phyloP scores from a whole-genome alignment of 75 land plant species.

The Cryptomeria japonica region DNA sequence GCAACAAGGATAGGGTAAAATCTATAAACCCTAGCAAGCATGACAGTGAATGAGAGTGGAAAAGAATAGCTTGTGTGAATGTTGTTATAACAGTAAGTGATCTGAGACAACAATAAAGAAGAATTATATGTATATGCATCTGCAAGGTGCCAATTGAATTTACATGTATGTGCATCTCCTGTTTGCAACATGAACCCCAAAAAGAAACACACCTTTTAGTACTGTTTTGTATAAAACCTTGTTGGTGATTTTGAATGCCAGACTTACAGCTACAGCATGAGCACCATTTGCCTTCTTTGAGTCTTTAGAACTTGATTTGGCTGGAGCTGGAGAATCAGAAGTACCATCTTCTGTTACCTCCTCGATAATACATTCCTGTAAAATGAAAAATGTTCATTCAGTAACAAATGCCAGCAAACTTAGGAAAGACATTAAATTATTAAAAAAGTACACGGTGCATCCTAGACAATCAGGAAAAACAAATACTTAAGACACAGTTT shows the following conservation, averaged over 20 bases:
- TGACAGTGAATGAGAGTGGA: too few relatives aligned
- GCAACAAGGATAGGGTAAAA: too few relatives aligned
- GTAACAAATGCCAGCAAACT: background rate
- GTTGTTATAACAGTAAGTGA: too few relatives aligned
- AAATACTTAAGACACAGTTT: background rate
- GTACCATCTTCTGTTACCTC: slow-evolving; percentile 65
- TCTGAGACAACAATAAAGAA: too few relatives aligned
- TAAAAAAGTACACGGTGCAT: background rate
- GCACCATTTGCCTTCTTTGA: slow-evolving; percentile 72
- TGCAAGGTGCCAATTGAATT: background rate
- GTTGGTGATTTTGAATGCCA: slow-evolving; percentile 80
- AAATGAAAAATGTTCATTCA: background rate
- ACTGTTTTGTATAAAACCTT: slow-evolving; percentile 88
- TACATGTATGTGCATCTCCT: background rate
- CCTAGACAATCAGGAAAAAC: background rate
- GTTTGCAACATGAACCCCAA: background rate
- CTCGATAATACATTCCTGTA: slow-evolving; percentile 86
- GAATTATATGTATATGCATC: too few relatives aligned
- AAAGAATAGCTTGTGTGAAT: too few relatives aligned
- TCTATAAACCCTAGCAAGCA: too few relatives aligned
- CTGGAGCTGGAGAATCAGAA: slow-evolving; percentile 51
- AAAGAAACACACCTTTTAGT: slow-evolving; percentile 64
- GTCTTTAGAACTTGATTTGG: slow-evolving; percentile 64
- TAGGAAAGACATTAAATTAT: background rate
- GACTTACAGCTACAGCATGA: slow-evolving; percentile 48